Base-by-base conservation (phyloP, 129 eudicot species). In the Dittrichia graveolens region DNA sequence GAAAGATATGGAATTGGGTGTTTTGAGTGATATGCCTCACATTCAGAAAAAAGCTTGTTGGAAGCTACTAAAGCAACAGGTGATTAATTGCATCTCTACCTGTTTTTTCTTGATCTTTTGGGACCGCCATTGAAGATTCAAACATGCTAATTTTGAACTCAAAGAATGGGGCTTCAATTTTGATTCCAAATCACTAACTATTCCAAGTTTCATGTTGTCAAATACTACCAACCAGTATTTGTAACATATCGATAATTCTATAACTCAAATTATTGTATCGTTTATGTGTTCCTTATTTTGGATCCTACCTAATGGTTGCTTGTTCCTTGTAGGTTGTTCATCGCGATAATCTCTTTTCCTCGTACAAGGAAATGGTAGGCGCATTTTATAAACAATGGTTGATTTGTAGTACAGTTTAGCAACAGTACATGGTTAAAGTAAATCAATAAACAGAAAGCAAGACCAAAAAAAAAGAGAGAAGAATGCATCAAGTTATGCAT, bases 331-430 rank as follows among this genome's bases (percentile, higher is more conserved):
- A 92, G 96, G 91, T 83, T 83, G 66, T 67, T 70, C 82, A 84
- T 65, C 78, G 78, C 19, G 83, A 61, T 58, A 79, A 85, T 45
- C 89, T 93, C 34, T 54, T 90, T 67, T 81, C 91, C 37, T 82
- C 95, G 46, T 93, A 93, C 87, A 93, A 79, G 79, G 85, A 86
- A n/a, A 84, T 89, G 96, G 98, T 92, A 87, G 0, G 74, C 35
- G 2, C 72, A 54, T 43, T 67, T 41, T 56, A 53, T 12, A 5
- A 59, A 34, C 8, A 61, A 9, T 18, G 16, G 14, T 34, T 62
- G 35, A 74, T 8, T 61, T 13, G 48, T 4, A 55, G 52, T 49
- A 38, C 5, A 18, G 5, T 60, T 58, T 16, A 75, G 46, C 55
- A 61, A 40, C 12, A n/a, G 53, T 41, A 41, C 72, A 78, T 18